These are phyloP conservation scores for Alisma plantagoaquatica DNA, from an alignment of 106 monocot genomes.

Conservation along the genomic window DNA sequence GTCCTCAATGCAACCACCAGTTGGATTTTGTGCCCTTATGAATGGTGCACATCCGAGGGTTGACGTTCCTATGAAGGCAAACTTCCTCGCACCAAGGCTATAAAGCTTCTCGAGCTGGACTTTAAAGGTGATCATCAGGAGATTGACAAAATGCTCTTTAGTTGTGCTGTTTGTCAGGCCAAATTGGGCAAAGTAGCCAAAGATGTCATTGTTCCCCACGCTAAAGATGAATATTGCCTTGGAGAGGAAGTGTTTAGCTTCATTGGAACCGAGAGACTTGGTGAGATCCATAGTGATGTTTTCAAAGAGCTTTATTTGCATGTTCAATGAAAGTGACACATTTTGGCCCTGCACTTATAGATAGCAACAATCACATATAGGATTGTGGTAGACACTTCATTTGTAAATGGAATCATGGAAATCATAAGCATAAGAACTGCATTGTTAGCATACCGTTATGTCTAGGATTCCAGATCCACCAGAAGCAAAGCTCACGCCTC, in stretches of 20 bases:
- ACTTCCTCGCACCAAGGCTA: conserved; percentile 23
- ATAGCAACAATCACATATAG: too few relatives aligned
- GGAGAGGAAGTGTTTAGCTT: conserved; percentile 5
- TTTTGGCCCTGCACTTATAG: conserved; percentile 8
- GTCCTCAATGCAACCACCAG: conserved; percentile 7
- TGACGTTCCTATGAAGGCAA: conserved; percentile 7
- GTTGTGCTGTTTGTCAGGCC: conserved; percentile 7
- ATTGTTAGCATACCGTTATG: conserved; percentile 14
- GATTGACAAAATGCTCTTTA: conserved; percentile 4
- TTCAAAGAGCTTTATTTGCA: conserved; percentile 22
- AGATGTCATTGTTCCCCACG: conserved; percentile 39
- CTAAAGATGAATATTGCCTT: conserved; percentile 51
- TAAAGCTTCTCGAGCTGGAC: conserved; percentile 7
- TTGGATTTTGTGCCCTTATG: not conserved
- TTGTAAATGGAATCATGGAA: too few relatives aligned
- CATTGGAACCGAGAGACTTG: conserved; percentile 6
- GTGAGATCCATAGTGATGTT: not conserved
- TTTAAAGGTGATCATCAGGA: not conserved
- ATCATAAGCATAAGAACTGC: too few relatives aligned
- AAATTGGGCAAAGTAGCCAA: not conserved
- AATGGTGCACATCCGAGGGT: conserved; percentile 13
- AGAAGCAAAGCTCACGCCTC: conserved; percentile 22
- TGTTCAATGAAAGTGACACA: conserved; percentile 7
- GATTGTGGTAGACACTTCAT: too few relatives aligned
- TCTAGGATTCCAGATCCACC: conserved; percentile 28